Base-by-base conservation (phyloP, 768 basidiomycete genomes). In the Kwoniella heveanensis region DNA sequence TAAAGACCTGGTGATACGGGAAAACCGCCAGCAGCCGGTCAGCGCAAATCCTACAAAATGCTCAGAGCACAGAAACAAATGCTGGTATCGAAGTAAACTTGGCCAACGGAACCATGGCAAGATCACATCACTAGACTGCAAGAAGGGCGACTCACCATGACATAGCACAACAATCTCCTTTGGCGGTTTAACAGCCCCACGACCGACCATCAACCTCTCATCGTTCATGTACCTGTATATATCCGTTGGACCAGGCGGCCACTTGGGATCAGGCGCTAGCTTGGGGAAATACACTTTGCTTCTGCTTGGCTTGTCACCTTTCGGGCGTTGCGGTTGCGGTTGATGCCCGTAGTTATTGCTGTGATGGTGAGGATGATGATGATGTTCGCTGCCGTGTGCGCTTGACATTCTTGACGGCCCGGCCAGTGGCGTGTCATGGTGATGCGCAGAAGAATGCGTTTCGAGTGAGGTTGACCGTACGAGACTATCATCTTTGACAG, bases 111-210 rank as follows among this genome's bases (percentile, higher is more conserved):
- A n/a, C n/a, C n/a, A n/a, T n/a, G n/a, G n/a, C n/a, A n/a, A n/a
- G n/a, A n/a, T n/a, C n/a, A n/a, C n/a, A n/a, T n/a, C n/a, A n/a
- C n/a, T n/a, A n/a, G n/a, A n/a, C n/a, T n/a, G n/a, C 32, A 32
- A 6, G 13, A 32, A 32, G 7, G 32, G 32, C 13, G n/a, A 78
- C 85, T 70, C 72, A 92, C 94, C 95, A 81, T 99, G 95, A 76
- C 92, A 96, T n/a, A 98, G 84, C 2, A 95, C 92, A 60, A 99
- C 88, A 1, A 92, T 92, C 78, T 91, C 87, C 30, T 64, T 65
- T 6, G 95, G 87, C 1, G 96, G 92, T 4, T 84, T 84, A 67
- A 90, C 85, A 2, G 91, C 58, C 4, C 69, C 66, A 22, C 60
- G 39, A 3, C 39, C 91, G 66, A 93, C 86, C 69, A 85, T 89